phyloP scores from a whole-genome alignment of 371 early-diverging fungal genomes.

The Chytridium lagenaria region DNA sequence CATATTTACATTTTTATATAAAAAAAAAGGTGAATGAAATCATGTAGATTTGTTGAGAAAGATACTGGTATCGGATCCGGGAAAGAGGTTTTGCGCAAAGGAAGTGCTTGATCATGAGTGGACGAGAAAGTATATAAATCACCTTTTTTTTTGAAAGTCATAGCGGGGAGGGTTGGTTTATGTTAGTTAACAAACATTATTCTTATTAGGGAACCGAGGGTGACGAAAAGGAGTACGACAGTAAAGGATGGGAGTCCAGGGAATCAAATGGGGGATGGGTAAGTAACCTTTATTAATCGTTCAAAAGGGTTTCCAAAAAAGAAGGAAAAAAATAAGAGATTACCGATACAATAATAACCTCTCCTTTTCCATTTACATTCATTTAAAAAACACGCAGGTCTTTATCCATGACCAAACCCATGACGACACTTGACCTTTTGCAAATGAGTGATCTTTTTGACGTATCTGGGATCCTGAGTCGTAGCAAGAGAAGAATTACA shows the following conservation, averaged over 20 bases:
- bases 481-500: background rate
- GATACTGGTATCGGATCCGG: conserved; percentile 15
- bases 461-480: background rate
- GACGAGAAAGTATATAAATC: too few species aligned
- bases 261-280: too few species aligned
- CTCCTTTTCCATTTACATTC: too few species aligned
- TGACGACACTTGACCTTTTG: conserved; percentile 19
- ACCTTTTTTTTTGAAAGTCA: too few species aligned
- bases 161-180: background rate
- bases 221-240: too few species aligned
- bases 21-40: background rate
- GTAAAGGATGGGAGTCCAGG: too few species aligned
- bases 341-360: too few species aligned
- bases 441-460: background rate
- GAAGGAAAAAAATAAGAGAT: background rate
- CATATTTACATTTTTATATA: background rate
- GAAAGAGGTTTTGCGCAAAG: background rate
- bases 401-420: background rate
- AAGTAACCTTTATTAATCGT: too few species aligned
- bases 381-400: background rate
- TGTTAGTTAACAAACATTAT: too few species aligned
- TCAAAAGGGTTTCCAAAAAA: background rate
- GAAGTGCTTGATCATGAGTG: conserved; percentile 11
- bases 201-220: too few species aligned
- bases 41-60: background rate